phyloP scores from a whole-genome alignment of 2,329 filamentous ascomycete genomes.

The Gaeumannomyces tritici region DNA sequence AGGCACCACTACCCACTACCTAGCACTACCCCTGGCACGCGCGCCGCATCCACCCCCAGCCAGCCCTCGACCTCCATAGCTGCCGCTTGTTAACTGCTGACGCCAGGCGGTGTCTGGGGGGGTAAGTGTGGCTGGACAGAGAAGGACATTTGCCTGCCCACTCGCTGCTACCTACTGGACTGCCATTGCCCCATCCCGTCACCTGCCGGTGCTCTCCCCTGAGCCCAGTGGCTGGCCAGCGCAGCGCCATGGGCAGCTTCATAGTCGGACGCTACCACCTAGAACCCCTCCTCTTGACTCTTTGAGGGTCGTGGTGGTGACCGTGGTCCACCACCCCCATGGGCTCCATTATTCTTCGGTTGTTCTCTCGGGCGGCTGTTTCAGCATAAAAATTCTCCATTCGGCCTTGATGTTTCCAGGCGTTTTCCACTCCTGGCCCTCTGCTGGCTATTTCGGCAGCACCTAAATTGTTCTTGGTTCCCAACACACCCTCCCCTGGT shows the following conservation, averaged over 20 bases:
- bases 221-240: neutral
- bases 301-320: neutral
- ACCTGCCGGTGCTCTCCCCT: neutral
- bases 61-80: too few relatives aligned
- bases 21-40: too few relatives aligned
- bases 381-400: constrained; percentile 30
- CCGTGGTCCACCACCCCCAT: neutral
- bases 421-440: constrained; percentile 25
- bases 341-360: constrained; percentile 18
- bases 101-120: too few relatives aligned
- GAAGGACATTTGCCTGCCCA: too few relatives aligned
- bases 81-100: too few relatives aligned
- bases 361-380: constrained; percentile 25
- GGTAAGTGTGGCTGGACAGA: too few relatives aligned
- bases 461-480: constrained; percentile 17
- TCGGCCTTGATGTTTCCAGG: constrained; percentile 27
- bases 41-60: too few relatives aligned
- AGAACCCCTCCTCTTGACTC: neutral
- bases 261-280: neutral
- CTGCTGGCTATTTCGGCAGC: constrained; percentile 11
- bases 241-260: neutral
- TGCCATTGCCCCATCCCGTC: too few relatives aligned
- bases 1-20: too few relatives aligned
- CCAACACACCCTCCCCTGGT: constrained; percentile 1
- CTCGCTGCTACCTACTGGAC: too few relatives aligned